These are phyloP conservation scores for Yueomyces sp. DNA, from an alignment of 805 yeast species.

Conservation along the genomic window DNA sequence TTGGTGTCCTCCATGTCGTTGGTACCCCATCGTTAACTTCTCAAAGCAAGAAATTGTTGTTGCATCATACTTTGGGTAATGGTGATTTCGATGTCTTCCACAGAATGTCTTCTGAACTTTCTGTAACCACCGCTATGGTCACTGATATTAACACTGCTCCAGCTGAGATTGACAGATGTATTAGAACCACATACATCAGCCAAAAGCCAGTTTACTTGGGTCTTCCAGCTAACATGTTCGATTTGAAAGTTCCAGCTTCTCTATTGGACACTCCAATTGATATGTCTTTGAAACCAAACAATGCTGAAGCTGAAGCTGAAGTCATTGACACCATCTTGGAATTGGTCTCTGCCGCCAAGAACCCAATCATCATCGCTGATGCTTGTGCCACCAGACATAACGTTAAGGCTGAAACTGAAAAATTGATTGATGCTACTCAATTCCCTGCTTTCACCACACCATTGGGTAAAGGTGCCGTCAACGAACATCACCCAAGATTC, in stretches of 20 bases:
- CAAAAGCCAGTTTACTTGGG: conserved; percentile 80
- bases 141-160: conserved; percentile 56
- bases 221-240: conserved; percentile 70
- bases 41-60: conserved; percentile 55
- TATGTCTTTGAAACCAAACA: conserved; percentile 43
- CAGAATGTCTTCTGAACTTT: conserved; percentile 63
- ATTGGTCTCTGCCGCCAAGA: conserved; percentile 42
- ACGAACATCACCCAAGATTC: conserved; percentile 59
- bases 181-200: conserved; percentile 52
- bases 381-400: conserved; percentile 78
- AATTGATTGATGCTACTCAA: conserved; percentile 52
- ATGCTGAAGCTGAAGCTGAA: conserved; percentile 48
- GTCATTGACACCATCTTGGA: conserved; percentile 39
- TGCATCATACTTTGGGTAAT: conserved; percentile 78
- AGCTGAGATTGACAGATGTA: conserved; percentile 56
- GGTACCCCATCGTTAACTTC: conserved; percentile 75
- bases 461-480: conserved; percentile 75
- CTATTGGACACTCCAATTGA: conserved; percentile 54
- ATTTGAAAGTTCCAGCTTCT: conserved; percentile 42
- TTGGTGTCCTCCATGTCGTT: conserved; percentile 71
- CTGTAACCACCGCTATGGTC: conserved; percentile 52
- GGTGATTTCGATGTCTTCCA: conserved; percentile 71
- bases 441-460: conserved; percentile 81
- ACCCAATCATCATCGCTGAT: conserved; percentile 70
- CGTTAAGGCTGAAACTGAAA: conserved; percentile 47